Base-by-base conservation (phyloP, 352 stramenopile species). In the Thalassiosira hispida region DNA sequence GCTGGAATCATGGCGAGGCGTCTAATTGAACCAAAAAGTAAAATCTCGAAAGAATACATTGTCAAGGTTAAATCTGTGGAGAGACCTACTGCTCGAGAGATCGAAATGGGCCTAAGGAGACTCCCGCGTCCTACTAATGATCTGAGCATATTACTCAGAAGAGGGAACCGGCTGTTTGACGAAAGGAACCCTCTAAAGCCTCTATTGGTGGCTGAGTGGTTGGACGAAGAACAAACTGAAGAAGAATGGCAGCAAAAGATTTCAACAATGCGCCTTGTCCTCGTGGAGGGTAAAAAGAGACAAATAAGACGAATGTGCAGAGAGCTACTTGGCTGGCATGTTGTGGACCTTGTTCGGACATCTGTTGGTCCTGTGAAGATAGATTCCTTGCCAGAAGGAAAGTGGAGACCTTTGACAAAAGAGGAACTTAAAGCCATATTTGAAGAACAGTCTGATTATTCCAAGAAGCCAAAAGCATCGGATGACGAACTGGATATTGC, bases 31-130 rank as follows among this genome's bases (percentile, higher is more conserved):
- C 57, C 81, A 11, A 42, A 82, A 11, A 73, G 61, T 0, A 60
- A 57, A 25, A 77, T 94, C 49, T 62, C 83, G 33, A 94, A 93
- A 63, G 89, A 94, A 82, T 94, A 94, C 49, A 67, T 91, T 20
- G 85, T 93, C 2, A 55, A 69, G 52, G 81, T 91, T 6, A 49
- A 72, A 55, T 73, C 71, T 35, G 77, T 81, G 27, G 20, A 80
- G 22, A 42, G 65, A 51, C 51, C 56, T 14, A 81, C 75, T 18
- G 31, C 59, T 11, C 18, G 23, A 46, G 86, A 91, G 76, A 22
- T 31, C 14, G 55, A 84, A 61, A 67, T 81, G 11, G 77, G 83
- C 27, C 31, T 83, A 5, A 72, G 47, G 2, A 79, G 49, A 7
- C 62, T 89, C 9, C 77, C 73, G 4, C 42, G 42, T 38, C 69